These are phyloP conservation scores for Phaeophleospora eucalypticola DNA, from an alignment of 2,329 filamentous ascomycete species.

Conservation along the genomic window DNA sequence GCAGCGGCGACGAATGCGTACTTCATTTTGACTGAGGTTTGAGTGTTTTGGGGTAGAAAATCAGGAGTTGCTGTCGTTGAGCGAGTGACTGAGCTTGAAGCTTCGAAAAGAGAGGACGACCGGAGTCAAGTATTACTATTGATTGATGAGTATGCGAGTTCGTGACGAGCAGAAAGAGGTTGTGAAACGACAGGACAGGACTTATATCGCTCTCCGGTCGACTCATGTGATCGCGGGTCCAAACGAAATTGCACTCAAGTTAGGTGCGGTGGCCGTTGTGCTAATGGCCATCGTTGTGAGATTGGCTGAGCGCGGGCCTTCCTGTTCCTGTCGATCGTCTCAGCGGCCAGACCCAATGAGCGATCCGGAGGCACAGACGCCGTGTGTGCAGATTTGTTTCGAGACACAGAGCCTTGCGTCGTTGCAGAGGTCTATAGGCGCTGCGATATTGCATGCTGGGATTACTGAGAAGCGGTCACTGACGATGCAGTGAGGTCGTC, in stretches of 20 bases:
- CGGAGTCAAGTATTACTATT: constrained; percentile 21
- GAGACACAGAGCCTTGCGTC: no score
- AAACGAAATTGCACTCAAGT: constrained; percentile 18
- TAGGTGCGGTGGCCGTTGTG: constrained; percentile 13
- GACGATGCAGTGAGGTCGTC: no score
- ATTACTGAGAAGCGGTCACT: no score
- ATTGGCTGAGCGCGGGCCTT: constrained; percentile 14
- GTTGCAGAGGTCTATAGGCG: no score
- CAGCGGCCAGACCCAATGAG: neutral
- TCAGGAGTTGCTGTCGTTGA: neutral
- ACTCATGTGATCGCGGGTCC: constrained; percentile 14
- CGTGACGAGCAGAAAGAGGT: constrained; percentile 8
- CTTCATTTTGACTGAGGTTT: constrained; percentile 16
- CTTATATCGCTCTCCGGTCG: constrained; percentile 4
- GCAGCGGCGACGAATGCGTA: constrained; percentile 22
- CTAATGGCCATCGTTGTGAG: constrained; percentile 16
- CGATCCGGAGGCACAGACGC: no score
- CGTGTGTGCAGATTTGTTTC: no score
- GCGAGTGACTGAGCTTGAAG: constrained; percentile 15
- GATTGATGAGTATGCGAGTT: constrained; percentile 2
- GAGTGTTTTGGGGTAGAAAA: constrained; percentile 6
- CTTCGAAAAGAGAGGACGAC: constrained; percentile 21
- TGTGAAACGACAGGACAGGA: constrained; percentile 20
- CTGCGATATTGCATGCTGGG: no score
- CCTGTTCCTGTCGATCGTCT: constrained; percentile 8